Evolutionary conservation across 2,329 filamentous ascomycete genomes (phyloP).

Genomic region (Hypoxylon sp.): DNA sequence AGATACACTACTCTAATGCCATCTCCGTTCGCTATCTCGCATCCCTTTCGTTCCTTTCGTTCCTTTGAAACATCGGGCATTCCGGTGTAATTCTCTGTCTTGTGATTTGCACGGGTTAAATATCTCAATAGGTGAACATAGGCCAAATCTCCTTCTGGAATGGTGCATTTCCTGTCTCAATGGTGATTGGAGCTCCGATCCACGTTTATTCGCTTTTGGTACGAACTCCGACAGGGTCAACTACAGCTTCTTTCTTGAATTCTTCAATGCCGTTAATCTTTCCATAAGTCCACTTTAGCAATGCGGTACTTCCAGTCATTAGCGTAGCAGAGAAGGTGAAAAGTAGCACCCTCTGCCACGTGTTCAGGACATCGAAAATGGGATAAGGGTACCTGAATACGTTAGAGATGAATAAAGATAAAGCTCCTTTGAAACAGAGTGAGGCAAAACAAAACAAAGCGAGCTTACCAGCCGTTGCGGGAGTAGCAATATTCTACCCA

Average conservation of each 20-base stretch:
- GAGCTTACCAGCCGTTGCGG: slow-evolving; percentile 68
- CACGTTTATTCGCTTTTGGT: slow-evolving; percentile 31
- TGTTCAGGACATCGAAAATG: slow-evolving; percentile 75
- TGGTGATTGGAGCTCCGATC: background rate
- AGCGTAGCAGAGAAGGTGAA: slow-evolving; percentile 74
- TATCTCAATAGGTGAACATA: background rate
- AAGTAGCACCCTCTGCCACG: slow-evolving; percentile 70
- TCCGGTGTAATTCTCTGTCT: slow-evolving; percentile 12
- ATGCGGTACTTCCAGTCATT: slow-evolving; percentile 75
- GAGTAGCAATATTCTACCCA: slow-evolving; percentile 79
- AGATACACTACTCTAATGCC: slow-evolving; percentile 9
- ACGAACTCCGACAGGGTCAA: slow-evolving; percentile 33
- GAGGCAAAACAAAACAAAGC: slow-evolving; percentile 21
- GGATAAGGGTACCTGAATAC: slow-evolving; percentile 81
- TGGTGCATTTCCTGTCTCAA: background rate
- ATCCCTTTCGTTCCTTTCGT: too few relatives aligned
- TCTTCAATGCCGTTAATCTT: slow-evolving; percentile 67
- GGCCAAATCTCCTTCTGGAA: too few relatives aligned
- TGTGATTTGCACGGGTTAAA: background rate
- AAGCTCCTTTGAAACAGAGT: slow-evolving; percentile 5
- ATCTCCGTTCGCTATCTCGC: slow-evolving; percentile 16
- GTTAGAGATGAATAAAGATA: slow-evolving; percentile 9
- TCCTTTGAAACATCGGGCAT: slow-evolving; percentile 27
- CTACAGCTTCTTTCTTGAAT: slow-evolving; percentile 49
- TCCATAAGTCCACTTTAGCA: slow-evolving; percentile 75